Base-by-base conservation (phyloP, 225 moss, liverwort and hornwort genomes). In the Lunularia cruciata region DNA sequence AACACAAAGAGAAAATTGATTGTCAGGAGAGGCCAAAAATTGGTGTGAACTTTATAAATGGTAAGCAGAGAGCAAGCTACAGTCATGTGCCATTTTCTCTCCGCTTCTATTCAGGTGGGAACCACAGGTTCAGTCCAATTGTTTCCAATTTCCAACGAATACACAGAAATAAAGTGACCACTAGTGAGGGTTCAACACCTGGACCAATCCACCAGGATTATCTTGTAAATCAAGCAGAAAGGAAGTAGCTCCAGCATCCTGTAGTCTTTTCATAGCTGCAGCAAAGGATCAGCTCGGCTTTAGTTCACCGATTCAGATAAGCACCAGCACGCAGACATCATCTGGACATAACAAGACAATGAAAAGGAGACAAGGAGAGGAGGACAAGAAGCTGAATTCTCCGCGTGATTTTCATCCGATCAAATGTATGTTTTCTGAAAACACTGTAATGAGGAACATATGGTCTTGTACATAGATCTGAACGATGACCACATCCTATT, bases 181-280 rank as follows among this genome's bases (percentile, higher is more conserved):
- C 40, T 14, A 32, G 45, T 43, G 25, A 10, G 31, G 0, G 15
- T 20, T 37, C 31, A 46, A 12, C 22, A 64, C 92, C 89, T 92
- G 94, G 64, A 95, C 94, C 63, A 94, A 89, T 26, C 94, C 91
- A 49, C 94, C 94, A n/a, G 94, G 94, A 73, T 94, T 89, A 68
- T 91, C 91, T 77, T 86, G 87, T 77, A 95, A 79, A 72, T 95
- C 94, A 55, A 95, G 89, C 70, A 95, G 74, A 66, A 84, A 91
- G 39, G 87, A 89, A 16, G 78, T 79, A 68, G 94, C 94, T 77
- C 94, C 94, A 40, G 86, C 89, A 71, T 86, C 85, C 73, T 95
- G 89, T 75, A 95, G 75, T 73, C 88, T 87, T 74, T 83, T 87
- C 86, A 95, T 89, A 39, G 94, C 94, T 89, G 80, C 73, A 80